Evolutionary conservation across 1,284 basidiomycete genomes (phyloP), one percentile per base, ranked within the genome.

Genomic region (Naganishia albida): DNA sequence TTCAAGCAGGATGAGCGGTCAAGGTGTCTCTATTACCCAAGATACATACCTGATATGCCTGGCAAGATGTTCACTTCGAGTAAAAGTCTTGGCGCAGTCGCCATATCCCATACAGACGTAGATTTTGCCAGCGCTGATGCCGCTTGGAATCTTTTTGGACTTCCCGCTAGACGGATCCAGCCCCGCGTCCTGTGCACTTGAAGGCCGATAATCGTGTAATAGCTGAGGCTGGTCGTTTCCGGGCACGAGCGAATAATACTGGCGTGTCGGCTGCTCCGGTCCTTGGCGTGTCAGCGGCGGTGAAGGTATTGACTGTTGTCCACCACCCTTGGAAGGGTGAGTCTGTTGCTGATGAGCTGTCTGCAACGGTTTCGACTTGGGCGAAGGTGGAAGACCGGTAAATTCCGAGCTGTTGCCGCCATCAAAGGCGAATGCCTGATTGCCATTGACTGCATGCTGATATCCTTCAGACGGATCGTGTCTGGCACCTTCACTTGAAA

Each of bases 61-160:
- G 66, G 94, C 93, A 4, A 98, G 83, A 81, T 97, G 94, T 79
- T 97, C 94, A 77, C 89, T 91, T 76, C 94, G 83, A 63, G 89
- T 91, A 78, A 98, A 97, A 66, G 93, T 91, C 91, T 97, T 97
- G 70, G 89, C 85, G 80, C 94, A 97, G 64, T 94, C 91, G 69
- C 92, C 93, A 76, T 91, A 97, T 10, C 93, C 93, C 67, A 88
- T 85, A 81, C 94, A 98, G 73, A 93, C 90, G 78, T 96, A 97
- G 67, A 93, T 90, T 82, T 95, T 96, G n/a, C 78, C 78, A 18
- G 77, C 78, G 49, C 73, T 75, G 52, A 79, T 73, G 25, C 78
- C 78, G 1, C 78, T 77, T 10, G 78, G 78, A 4, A 79, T 60
- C 13, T 18, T 34, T 1, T 49, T 60, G 6, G 46, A 7, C 25